A percentile compares a stretch with the other conserved stretches of the same genome.
Evolutionary conservation across 108 stramenopile species (phyloP).

Genomic region (Aurantiochytrium sp.): DNA sequence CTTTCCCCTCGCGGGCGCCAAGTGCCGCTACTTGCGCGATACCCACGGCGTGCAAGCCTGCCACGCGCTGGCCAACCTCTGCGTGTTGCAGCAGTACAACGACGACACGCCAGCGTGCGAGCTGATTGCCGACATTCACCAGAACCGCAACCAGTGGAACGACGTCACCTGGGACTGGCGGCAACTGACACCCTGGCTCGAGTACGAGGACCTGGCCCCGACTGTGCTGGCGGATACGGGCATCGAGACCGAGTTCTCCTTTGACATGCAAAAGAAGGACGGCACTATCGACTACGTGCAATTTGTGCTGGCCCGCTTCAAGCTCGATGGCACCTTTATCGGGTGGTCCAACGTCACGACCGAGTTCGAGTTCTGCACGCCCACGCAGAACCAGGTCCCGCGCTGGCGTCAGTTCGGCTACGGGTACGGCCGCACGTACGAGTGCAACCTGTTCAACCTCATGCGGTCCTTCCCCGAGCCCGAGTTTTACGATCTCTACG

Average conservation of each 20-base stretch:
- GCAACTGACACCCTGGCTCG: constrained; percentile 59
- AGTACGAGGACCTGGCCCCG: constrained; percentile 51
- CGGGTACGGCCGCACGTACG: constrained; percentile 42
- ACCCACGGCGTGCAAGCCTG: constrained; percentile 38
- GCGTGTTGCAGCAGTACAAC: constrained; percentile 65
- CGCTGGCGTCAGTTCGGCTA: constrained; percentile 52
- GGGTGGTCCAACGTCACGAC: constrained; percentile 58
- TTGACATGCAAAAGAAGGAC: constrained; percentile 26
- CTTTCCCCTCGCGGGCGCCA: constrained; percentile 47
- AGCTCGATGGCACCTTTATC: constrained; percentile 63
- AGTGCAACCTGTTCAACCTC: constrained; percentile 52
- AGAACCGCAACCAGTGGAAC: constrained; percentile 31
- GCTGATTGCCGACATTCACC: constrained; percentile 38
- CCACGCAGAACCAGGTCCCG: constrained; percentile 39
- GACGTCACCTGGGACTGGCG: constrained; percentile 55
- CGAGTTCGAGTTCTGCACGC: constrained; percentile 61
- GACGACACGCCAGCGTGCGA: constrained; percentile 52
- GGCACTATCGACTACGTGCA: constrained; percentile 34
- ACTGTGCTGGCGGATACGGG: constrained; percentile 48
- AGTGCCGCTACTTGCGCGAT: constrained; percentile 54
- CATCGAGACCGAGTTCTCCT: constrained; percentile 55
- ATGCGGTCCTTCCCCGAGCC: constrained; percentile 46
- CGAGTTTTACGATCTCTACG: constrained; percentile 66
- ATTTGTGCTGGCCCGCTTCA: constrained; percentile 62
- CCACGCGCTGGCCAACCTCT: constrained; percentile 66